Evolutionary conservation across 306 rosid genomes (phyloP), one percentile per base, ranked within the genome.

Genomic region (Lathyrus tuberosus): DNA sequence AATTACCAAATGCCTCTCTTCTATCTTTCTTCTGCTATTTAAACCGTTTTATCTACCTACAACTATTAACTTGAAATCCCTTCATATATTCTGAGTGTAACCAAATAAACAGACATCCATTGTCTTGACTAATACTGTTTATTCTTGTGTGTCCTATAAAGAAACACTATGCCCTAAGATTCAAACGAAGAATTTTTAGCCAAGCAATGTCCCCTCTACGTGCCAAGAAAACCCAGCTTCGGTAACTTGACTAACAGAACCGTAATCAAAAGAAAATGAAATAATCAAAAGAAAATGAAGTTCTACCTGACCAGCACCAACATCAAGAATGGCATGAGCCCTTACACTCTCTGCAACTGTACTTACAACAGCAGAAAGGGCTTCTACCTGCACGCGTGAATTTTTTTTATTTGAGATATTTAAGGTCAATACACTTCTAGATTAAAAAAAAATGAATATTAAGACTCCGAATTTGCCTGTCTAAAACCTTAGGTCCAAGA

Each of bases 281-380:
- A n/a, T n/a, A n/a, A n/a, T n/a, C n/a, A n/a, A n/a, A n/a, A n/a
- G 65, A 69, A 33, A 70, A 62, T 53, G 69, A 62, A 73, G 65
- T 61, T 67, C 51, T 69, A 93, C 96, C 97, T 94, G 97, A 69
- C 98, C 96, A 75, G 98, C 94, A 65, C 98, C 98, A 68, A 93
- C 98, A 78, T 93, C 97, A 68, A 85, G 66, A 61, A 90, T 80
- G 63, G 85, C 74, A 10, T 73, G 76, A 77, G 90, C 87, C 73
- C 72, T 35, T 44, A 84, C 77, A 70, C 81, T 80, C 66, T 64
- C 66, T 37, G 94, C 86, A 65, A 88, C 65, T 22, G 80, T 78
- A 76, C 74, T 84, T 58, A 85, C 84, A 54, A 88, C 79, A 57
- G 89, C 90, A 14, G 97, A 90, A 68, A 93, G 90, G 64, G 87